Evolutionary conservation across 75 land plant genomes (phyloP).

Genomic region (Picea sitchensis): DNA sequence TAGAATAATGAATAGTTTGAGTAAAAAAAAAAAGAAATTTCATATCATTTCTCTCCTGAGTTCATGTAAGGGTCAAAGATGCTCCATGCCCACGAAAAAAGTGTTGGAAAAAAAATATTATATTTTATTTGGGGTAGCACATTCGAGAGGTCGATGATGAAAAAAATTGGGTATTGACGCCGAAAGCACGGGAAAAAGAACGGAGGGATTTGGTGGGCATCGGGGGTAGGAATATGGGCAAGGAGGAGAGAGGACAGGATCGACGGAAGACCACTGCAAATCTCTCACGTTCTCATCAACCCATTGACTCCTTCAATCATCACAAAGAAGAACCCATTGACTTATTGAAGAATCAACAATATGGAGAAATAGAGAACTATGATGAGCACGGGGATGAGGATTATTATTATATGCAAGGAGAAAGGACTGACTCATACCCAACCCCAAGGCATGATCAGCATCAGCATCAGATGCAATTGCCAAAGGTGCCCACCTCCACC

Average conservation of each 20-base stretch:
- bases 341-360: not conserved
- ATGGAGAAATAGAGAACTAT: not conserved
- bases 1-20: too few relatives aligned
- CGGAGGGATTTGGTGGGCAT: not conserved
- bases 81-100: too few relatives aligned
- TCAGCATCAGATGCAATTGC: too few relatives aligned
- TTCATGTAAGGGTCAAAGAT: too few relatives aligned
- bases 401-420: not conserved
- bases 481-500: too few relatives aligned
- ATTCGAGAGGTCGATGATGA: too few relatives aligned
- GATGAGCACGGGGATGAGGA: not conserved
- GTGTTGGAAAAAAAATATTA: too few relatives aligned
- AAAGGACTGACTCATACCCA: too few relatives aligned
- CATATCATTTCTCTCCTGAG: too few relatives aligned
- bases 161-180: not conserved
- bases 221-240: not conserved
- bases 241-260: not conserved
- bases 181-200: not conserved
- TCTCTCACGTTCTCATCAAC: slow-evolving; percentile 2
- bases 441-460: too few relatives aligned
- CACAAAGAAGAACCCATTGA: not conserved
- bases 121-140: too few relatives aligned
- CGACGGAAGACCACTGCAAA: not conserved
- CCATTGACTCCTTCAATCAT: not conserved
- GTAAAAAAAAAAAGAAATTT: too few relatives aligned